phyloP scores from a whole-genome alignment of 2,329 filamentous ascomycete genomes.

The Camillea tinctor region DNA sequence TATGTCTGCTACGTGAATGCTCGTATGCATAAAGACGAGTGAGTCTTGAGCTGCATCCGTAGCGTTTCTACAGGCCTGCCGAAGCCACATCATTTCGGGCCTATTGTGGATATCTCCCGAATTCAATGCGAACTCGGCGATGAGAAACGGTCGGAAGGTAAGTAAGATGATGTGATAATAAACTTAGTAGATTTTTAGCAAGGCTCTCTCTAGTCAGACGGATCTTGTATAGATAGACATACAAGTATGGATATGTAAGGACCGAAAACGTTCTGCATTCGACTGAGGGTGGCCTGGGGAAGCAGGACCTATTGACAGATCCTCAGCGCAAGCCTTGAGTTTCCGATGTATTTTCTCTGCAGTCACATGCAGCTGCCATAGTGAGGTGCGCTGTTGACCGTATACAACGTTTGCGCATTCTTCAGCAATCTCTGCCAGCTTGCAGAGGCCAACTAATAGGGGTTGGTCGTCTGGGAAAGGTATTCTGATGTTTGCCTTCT shows the following conservation, averaged over 20 bases:
- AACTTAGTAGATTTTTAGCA: slow-evolving; percentile 1
- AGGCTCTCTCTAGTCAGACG: not conserved
- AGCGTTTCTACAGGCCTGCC: slow-evolving; percentile 3
- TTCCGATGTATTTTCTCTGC: slow-evolving; percentile 8
- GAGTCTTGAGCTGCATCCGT: slow-evolving; percentile 9
- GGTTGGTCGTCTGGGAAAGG: slow-evolving; percentile 6
- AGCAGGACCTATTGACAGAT: slow-evolving; percentile 7
- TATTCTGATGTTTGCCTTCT: slow-evolving; percentile 4
- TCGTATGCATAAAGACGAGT: slow-evolving; percentile 7
- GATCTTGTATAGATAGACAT: not conserved
- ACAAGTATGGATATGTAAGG: slow-evolving; percentile 8
- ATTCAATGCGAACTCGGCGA: slow-evolving; percentile 9
- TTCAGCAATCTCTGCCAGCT: slow-evolving; percentile 10
- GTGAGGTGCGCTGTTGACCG: not conserved
- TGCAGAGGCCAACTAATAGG: slow-evolving; percentile 6
- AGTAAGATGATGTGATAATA: slow-evolving; percentile 9
- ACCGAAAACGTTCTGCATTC: not conserved
- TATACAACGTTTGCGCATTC: slow-evolving; percentile 5
- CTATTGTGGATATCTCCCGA: not conserved
- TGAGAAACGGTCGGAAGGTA: slow-evolving; percentile 9
- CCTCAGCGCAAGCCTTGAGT: slow-evolving; percentile 7
- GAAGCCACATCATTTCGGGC: slow-evolving; percentile 6
- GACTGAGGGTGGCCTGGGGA: not conserved
- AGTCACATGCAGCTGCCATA: slow-evolving; percentile 7
- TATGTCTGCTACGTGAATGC: not conserved